These are phyloP conservation scores for Schizochytrium sp. DNA, from an alignment of 108 stramenopile species.

Conservation along the genomic window DNA sequence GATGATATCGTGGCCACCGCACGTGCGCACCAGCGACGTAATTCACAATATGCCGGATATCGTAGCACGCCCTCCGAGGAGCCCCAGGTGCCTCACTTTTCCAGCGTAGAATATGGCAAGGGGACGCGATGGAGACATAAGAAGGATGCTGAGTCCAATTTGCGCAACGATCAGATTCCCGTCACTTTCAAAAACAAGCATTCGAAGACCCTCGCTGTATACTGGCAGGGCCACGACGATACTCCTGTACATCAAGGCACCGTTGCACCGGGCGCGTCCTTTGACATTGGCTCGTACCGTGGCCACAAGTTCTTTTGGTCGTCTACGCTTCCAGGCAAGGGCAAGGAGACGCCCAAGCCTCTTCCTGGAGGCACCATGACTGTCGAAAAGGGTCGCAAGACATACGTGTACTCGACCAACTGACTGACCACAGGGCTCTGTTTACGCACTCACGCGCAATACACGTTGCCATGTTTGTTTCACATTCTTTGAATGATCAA, in stretches of 20 bases:
- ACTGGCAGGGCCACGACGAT: not conserved
- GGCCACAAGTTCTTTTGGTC: slow-evolving; percentile 17
- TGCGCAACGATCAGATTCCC: not conserved
- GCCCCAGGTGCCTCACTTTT: not conserved
- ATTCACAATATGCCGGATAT: not conserved
- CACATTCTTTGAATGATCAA: too few species aligned
- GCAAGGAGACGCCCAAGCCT: not conserved
- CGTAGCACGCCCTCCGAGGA: not conserved
- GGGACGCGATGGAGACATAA: not conserved
- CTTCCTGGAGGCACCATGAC: not conserved
- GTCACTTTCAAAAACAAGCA: slow-evolving; percentile 6
- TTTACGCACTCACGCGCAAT: too few species aligned
- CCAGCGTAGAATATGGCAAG: not conserved
- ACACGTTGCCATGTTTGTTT: too few species aligned
- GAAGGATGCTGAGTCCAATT: not conserved
- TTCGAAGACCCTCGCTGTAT: not conserved
- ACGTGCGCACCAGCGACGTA: not conserved
- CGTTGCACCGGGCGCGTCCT: not conserved
- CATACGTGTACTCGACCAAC: not conserved
- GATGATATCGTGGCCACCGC: not conserved
- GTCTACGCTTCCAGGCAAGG: not conserved
- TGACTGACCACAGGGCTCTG: not conserved
- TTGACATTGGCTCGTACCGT: not conserved
- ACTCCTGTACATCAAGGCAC: not conserved
- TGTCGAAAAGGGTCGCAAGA: not conserved